phyloP scores from a whole-genome alignment of 768 basidiomycete species.

The Mycena alexandri region DNA sequence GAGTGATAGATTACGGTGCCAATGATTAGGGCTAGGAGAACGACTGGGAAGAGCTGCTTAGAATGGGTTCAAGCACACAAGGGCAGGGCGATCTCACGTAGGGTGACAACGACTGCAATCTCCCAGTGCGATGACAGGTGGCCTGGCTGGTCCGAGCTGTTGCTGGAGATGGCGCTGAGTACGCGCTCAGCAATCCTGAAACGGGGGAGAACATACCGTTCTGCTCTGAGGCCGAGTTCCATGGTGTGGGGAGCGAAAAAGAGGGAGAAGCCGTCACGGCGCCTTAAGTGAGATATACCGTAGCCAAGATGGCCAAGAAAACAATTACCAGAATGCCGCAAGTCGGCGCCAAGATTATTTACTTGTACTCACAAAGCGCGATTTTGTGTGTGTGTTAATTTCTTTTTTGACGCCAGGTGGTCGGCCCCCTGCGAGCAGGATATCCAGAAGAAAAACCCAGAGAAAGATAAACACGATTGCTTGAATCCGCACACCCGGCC shows the following conservation, averaged over 20 bases:
- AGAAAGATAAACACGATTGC: too few relatives aligned
- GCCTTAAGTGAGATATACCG: constrained; percentile 12
- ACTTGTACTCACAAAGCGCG: too few relatives aligned
- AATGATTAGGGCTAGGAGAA: constrained; percentile 13
- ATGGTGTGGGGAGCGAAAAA: constrained; percentile 2
- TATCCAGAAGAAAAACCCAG: too few relatives aligned
- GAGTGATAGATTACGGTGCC: constrained; percentile 21
- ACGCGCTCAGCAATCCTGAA: too few relatives aligned
- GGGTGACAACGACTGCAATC: constrained; percentile 21
- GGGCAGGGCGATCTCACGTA: constrained; percentile 15
- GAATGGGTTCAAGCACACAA: not conserved
- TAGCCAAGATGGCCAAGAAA: constrained; percentile 29
- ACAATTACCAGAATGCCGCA: constrained; percentile 13
- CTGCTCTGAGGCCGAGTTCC: constrained; percentile 11
- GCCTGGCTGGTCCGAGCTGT: not conserved
- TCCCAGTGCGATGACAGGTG: constrained; percentile 23
- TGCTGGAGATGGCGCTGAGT: too few relatives aligned
- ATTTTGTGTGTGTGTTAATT: too few relatives aligned
- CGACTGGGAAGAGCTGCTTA: not conserved
- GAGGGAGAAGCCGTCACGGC: not conserved
- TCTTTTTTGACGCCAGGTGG: too few relatives aligned
- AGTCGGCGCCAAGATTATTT: constrained; percentile 19
- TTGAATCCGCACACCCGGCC: too few relatives aligned
- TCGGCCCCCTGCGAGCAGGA: too few relatives aligned
- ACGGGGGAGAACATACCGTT: constrained; percentile 10